phyloP scores from a whole-genome alignment of 139 green algal species.

The Picochlorum sp. region DNA sequence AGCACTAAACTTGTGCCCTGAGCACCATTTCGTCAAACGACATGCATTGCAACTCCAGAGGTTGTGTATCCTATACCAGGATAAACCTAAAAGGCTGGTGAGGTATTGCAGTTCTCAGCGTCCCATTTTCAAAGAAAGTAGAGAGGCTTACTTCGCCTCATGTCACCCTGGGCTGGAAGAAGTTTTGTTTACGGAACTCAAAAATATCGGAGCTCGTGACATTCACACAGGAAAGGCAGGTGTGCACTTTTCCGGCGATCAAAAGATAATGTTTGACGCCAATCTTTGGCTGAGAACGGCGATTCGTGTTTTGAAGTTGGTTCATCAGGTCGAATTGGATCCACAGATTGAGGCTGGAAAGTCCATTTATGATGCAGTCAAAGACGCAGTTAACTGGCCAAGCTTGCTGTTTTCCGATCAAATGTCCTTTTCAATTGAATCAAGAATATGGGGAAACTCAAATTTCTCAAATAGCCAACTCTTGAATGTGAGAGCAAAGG shows the following conservation, averaged over 20 bases:
- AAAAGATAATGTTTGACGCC: slow-evolving; percentile 42
- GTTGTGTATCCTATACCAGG: too few species aligned
- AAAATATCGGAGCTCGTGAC: slow-evolving; percentile 23
- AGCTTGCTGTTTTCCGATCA: slow-evolving; percentile 22
- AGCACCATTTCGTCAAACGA: too few species aligned
- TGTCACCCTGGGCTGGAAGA: slow-evolving; percentile 74
- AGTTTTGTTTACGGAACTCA: slow-evolving; percentile 56
- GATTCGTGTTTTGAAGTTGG: slow-evolving; percentile 55
- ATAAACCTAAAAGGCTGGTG: too few species aligned
- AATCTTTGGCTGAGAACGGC: slow-evolving; percentile 61
- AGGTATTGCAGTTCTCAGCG: too few species aligned
- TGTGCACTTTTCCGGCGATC: slow-evolving; percentile 34
- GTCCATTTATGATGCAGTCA: slow-evolving; percentile 53
- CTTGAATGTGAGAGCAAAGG: slow-evolving; percentile 42
- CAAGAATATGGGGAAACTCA: slow-evolving; percentile 48
- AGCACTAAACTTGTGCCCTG: too few species aligned
- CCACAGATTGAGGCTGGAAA: slow-evolving; percentile 17
- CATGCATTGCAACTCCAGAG: too few species aligned
- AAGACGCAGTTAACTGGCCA: slow-evolving; percentile 39
- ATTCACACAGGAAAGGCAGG: slow-evolving; percentile 31
- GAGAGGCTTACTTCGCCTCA: slow-evolving; percentile 48
- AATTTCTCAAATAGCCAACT: slow-evolving; percentile 32
- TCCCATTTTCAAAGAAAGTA: too few species aligned
- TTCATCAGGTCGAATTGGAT: slow-evolving; percentile 44
- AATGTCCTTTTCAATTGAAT: slow-evolving; percentile 46